Percentiles rank a stretch among this genome's conserved stretches.
Evolutionary conservation across 2,329 filamentous ascomycete species (phyloP).

Genomic region (Aureobasidium sp.): DNA sequence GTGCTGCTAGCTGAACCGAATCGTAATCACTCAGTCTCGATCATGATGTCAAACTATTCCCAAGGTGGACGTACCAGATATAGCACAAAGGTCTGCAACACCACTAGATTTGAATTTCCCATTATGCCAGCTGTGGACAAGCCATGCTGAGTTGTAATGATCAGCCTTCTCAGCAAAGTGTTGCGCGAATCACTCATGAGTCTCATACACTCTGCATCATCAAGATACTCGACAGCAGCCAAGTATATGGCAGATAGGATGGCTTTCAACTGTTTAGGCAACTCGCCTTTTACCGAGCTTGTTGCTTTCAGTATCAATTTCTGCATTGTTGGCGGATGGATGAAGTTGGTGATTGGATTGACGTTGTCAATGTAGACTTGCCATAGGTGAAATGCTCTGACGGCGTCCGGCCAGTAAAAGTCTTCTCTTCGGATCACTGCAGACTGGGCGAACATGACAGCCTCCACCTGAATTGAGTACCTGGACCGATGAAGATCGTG

Average conservation of each 20-base stretch:
- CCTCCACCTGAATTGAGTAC: background rate
- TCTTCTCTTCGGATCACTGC: too few species aligned
- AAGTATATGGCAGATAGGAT: slow-evolving; percentile 49
- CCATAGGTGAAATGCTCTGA: slow-evolving; percentile 23
- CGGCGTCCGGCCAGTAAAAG: background rate
- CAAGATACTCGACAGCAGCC: slow-evolving; percentile 44
- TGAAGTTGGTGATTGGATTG: slow-evolving; percentile 60
- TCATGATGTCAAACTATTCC: too few species aligned
- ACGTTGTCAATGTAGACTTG: slow-evolving; percentile 63
- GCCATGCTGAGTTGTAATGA: background rate
- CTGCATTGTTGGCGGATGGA: slow-evolving; percentile 53
- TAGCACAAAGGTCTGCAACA: too few species aligned
- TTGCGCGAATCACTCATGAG: slow-evolving; percentile 42
- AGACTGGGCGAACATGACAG: background rate
- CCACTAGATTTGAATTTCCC: too few species aligned
- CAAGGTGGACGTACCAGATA: too few species aligned
- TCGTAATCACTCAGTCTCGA: too few species aligned
- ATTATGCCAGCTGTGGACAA: background rate
- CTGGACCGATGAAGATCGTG: too few species aligned
- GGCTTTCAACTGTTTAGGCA: slow-evolving; percentile 37
- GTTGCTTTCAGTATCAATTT: slow-evolving; percentile 43
- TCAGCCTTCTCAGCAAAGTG: background rate
- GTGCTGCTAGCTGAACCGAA: too few species aligned
- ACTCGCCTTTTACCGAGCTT: background rate
- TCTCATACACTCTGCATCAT: slow-evolving; percentile 35